A percentile compares a stretch with the other conserved stretches of the same genome.
These are phyloP conservation scores for Symbiodinium pilosum DNA, from an alignment of 73 alveolate species.

Conservation along the genomic window DNA sequence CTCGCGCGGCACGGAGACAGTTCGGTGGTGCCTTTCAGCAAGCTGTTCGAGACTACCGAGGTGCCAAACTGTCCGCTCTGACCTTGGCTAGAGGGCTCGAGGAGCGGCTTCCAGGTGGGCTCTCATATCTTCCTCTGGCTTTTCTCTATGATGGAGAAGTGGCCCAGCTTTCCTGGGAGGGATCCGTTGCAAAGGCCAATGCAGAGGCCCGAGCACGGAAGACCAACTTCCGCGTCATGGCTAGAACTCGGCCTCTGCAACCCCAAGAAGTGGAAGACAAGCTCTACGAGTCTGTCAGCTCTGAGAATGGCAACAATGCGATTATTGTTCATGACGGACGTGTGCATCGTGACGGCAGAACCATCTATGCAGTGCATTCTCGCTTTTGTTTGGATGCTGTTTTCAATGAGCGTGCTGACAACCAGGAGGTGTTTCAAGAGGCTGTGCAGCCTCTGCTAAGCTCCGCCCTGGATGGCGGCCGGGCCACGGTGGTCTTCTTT, in stretches of 20 bases:
- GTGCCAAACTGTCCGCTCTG: conserved; percentile 51
- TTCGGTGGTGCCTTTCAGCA: conserved; percentile 75
- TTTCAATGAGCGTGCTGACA: conserved; percentile 32
- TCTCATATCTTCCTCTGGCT: conserved; percentile 51
- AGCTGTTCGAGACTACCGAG: conserved; percentile 69
- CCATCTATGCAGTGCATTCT: conserved; percentile 73
- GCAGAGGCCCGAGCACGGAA: conserved; percentile 30
- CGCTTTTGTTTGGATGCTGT: conserved; percentile 83
- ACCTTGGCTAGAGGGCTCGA: conserved; percentile 56
- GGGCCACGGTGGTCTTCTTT: conserved; percentile 70
- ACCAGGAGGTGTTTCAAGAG: conserved; percentile 38
- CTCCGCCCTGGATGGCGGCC: conserved; percentile 24
- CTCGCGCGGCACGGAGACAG: conserved; percentile 78
- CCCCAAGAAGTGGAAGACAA: conserved; percentile 29
- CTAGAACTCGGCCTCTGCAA: conserved; percentile 72
- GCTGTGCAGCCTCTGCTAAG: conserved; percentile 61
- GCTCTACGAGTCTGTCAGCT: conserved; percentile 65
- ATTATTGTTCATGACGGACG: conserved; percentile 90
- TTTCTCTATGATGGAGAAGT: conserved; percentile 69
- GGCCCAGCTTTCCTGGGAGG: conserved; percentile 85
- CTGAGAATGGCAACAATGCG: conserved; percentile 56
- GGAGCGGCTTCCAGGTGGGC: conserved; percentile 61
- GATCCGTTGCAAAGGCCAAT: conserved; percentile 49
- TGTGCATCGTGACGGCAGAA: conserved; percentile 91
- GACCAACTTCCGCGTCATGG: conserved; percentile 50